Evolutionary conservation across 768 basidiomycete genomes (phyloP), one percentile per base, ranked within the genome.

Genomic region (Epithele typhae): DNA sequence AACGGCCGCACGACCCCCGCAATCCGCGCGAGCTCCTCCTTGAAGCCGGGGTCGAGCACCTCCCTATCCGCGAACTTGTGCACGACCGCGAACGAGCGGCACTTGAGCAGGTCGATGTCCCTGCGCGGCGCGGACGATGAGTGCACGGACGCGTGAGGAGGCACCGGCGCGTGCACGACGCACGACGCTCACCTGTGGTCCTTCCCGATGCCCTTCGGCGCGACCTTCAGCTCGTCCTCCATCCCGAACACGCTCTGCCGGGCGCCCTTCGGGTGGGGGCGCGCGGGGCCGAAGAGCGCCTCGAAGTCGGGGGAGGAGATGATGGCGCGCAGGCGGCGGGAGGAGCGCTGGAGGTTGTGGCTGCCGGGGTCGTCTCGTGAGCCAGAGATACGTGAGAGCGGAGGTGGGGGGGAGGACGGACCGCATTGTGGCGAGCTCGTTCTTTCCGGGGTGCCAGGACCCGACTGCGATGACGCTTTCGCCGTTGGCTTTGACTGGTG

Each of bases 101-200:
- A 84, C 64, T 89, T 90, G 51, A 99, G 68, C 40, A 98, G 67
- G 63, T 95, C 94, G 54, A 99, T 97, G 61, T 97, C 92, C 64
- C 85, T 88, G 49, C 15, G n/a, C 30, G 30, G 9, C n/a, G n/a
- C 27, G 27, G 8, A 30, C 6, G 8, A n/a, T 36, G 14, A 25
- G 11, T 19, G 41, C 15, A 30, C 39, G 23, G 25, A 45, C 18
- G 23, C 22, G 4, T 30, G 8, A 48, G 38, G n/a, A n/a, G n/a
- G n/a, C n/a, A n/a, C n/a, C n/a, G n/a, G n/a, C n/a, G 32, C 22
- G 40, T 32, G 18, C 44, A 30, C 12, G 30, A 39, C 10, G 7
- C 6, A 23, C 36, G 40, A 30, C 27, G 14, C 74, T 15, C 45
- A 89, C 87, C 73, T 72, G 61, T 97, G 92, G 24, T 75, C 75